Base-by-base conservation (phyloP, 2,329 filamentous ascomycete species). In the Coleophoma cylindrospora region DNA sequence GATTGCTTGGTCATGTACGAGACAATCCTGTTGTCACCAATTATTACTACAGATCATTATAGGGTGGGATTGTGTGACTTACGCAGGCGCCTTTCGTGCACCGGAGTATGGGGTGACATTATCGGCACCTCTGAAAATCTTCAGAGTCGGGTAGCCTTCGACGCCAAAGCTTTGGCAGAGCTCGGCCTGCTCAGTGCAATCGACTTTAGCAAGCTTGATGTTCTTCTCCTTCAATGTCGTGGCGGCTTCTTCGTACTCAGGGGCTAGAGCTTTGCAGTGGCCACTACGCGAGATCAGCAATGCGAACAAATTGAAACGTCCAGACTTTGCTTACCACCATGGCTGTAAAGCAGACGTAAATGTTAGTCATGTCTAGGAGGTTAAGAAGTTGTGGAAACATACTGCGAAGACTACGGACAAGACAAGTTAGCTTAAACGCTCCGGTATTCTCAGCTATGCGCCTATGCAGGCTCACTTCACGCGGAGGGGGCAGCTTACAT, bases 1-100 rank as follows among this genome's bases (percentile, higher is more conserved):
- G 89, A 89, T 76, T 97, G 94, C 83, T 97, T 99, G 70, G 90
- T 87, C 94, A 99, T 99, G 80, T 96, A 97, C 59, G 84, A 86
- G 44, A 80, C 79, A 68, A 86, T 85, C 56, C 79, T 82, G 21
- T 43, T 52, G 44, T 59, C 34, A 56, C 50, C 17, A 47, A 45
- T 27, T 46, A 15, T 14, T 8, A 11, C 27, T 38, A 43, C 21
- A 5, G 33, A 13, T 40, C 19, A 13, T 11, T 27, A 34, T 6
- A 22, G n/a, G 21, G 27, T 11, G 14, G 7, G 15, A 2, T 21
- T 49, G 43, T 37, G 75, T 27, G 4, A 27, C 80, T 73, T 72
- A 84, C 81, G 77, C 79, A 71, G 82, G 84, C 58, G 91, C 86
- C 79, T 97, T 96, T 71, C 94, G 84, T 72, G 90, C 86, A 67